Base-by-base conservation (phyloP, 768 basidiomycete species). In the Trametes cubensis region DNA sequence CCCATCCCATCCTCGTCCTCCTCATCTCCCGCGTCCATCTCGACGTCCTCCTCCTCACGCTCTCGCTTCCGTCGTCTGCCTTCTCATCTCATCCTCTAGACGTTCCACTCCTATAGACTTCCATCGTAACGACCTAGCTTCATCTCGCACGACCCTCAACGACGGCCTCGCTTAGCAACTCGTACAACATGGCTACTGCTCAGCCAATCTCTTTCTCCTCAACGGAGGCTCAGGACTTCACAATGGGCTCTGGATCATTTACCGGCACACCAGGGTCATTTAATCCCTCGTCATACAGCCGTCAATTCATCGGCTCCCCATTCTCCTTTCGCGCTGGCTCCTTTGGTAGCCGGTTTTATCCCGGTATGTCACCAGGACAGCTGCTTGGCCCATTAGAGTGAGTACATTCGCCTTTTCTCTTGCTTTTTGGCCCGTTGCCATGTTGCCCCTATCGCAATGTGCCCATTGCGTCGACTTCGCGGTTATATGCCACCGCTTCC, bases 251-350 rank as follows among this genome's bases (percentile, higher is more conserved):
- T 20, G 82, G 83, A 67, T 86, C 85, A 0, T 85, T 81, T 65
- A 66, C 71, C 15, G 75, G 74, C 30, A 75, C 77, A 30, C 80
- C 78, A 58, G 77, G 78, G n/a, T 71, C 75, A 4, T 86, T 88
- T 74, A 87, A 87, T 69, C 80, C 86, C 18, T 82, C 85, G 4
- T 85, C 85, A 0, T 90, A 86, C 76, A 83, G 85, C 30, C 77
- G 86, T 38, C 82, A 87, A 66, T 86, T 88, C 70, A 78, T 90
- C 7, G 87, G 87, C 56, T 90, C 88, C 0, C 89, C 89, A 46
- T 41, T 66, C 14, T 90, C 89, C 4, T 92, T 87, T 83, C 80
- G 85, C 6, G 78, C 81, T 0, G 84, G 84, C 38, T 89, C 87
- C 0, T 89, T 84, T 61, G 86, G 86, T 0, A 83, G 80, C 26